Conservation (phyloP, 1,284 basidiomycete genomes). For the Cryptococcus maquisensis region DNA sequence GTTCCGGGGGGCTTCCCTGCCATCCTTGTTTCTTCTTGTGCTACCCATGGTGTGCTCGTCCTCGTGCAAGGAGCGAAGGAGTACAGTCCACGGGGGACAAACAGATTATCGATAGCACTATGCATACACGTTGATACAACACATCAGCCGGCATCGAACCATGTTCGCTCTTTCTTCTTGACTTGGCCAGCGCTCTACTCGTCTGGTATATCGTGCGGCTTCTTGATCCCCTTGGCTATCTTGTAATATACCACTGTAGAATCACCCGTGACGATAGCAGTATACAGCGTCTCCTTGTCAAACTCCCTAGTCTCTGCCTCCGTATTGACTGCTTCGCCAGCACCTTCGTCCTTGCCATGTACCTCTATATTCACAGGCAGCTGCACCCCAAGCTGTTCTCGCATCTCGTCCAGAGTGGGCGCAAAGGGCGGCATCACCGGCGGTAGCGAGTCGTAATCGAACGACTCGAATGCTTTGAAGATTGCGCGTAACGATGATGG, state of each 20-base stretch:
- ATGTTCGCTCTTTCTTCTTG: not conserved
- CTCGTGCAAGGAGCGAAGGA: too few relatives aligned
- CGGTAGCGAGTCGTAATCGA: conserved; percentile 22
- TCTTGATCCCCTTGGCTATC: conserved; percentile 48
- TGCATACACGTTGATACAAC: not conserved
- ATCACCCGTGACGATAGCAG: conserved; percentile 44
- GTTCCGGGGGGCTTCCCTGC: too few relatives aligned
- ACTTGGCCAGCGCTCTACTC: conserved; percentile 23
- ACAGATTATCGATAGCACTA: too few relatives aligned
- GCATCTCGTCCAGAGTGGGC: conserved; percentile 23
- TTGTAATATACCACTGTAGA: conserved; percentile 50
- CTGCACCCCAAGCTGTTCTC: conserved; percentile 8
- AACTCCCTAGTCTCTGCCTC: conserved; percentile 14
- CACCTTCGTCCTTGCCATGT: not conserved
- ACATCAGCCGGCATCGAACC: too few relatives aligned
- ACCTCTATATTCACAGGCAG: conserved; percentile 1
- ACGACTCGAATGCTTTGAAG: conserved; percentile 24
- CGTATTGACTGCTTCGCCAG: conserved; percentile 1
- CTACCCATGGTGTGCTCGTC: too few relatives aligned
- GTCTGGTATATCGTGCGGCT: conserved; percentile 50
- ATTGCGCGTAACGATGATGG: conserved; percentile 38
- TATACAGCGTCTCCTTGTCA: conserved; percentile 45
- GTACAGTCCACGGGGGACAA: too few relatives aligned
- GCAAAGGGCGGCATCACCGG: conserved; percentile 25
- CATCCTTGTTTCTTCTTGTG: too few relatives aligned